Percentiles rank a stretch among this genome's conserved stretches.
These are phyloP conservation scores for Phytopythium aichiense DNA, from an alignment of 352 stramenopile species.

Conservation along the genomic window DNA sequence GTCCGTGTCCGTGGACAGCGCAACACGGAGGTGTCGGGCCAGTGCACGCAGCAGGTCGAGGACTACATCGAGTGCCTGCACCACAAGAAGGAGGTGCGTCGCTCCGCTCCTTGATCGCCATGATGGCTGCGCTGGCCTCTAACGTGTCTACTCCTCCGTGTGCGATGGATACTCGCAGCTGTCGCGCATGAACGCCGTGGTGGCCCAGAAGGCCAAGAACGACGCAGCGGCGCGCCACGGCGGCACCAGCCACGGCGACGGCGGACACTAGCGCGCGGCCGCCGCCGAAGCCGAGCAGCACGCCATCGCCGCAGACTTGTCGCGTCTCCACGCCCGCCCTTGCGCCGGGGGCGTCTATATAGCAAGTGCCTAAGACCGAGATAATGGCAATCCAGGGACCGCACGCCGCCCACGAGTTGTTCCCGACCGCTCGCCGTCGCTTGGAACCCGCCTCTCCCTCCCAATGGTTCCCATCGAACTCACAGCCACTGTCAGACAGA, in stretches of 20 bases:
- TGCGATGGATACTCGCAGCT: conserved; percentile 29
- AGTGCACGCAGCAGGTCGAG: conserved; percentile 85
- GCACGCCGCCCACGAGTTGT: not conserved
- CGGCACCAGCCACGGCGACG: conserved; percentile 16
- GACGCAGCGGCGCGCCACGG: conserved; percentile 46
- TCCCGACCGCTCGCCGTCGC: no score
- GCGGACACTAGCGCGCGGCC: conserved; percentile 15
- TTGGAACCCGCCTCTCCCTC: no score
- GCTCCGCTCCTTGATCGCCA: not conserved
- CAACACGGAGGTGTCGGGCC: conserved; percentile 72
- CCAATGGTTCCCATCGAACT: no score
- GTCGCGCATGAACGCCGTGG: conserved; percentile 80
- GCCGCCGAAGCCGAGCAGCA: not conserved
- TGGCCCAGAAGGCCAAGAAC: conserved; percentile 73
- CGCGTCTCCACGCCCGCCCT: not conserved
- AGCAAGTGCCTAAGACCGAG: not conserved
- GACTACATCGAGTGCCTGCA: conserved; percentile 96
- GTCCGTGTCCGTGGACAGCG: conserved; percentile 35
- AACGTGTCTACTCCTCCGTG: not conserved
- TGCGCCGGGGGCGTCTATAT: not conserved
- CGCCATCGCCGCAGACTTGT: no score
- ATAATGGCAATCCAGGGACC: conserved; percentile 1
- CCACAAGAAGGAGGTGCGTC: conserved; percentile 90
- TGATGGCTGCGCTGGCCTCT: not conserved
- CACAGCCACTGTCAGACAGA: no score